Evolutionary conservation across 441 rosid genomes (phyloP), one percentile per base, ranked within the genome.

Genomic region (Erodium texanum): DNA sequence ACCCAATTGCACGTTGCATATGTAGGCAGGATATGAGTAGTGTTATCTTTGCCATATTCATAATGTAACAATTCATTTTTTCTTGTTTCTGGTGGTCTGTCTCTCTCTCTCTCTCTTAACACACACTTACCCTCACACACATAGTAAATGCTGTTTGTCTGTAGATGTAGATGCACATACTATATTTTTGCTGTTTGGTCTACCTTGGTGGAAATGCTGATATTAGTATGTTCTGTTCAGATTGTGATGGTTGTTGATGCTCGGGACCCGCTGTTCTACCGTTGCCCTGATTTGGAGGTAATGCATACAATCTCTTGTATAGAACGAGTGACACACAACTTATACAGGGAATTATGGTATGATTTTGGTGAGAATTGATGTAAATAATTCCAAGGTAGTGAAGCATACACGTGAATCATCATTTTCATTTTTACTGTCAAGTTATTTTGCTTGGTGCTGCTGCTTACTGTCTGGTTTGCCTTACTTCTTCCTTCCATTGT

Each of bases 171-270:
- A 10, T 50, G 67, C 22, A 20, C n/a, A 20, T 19, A 68, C n/a
- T 27, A 14, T 34, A 24, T 36, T 24, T 27, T 5, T 48, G 70
- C 2, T 65, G 24, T 65, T 7, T 29, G 61, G 19, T 59, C 62
- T 59, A 18, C 54, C 6, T 20, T 34, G n/a, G 19, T 16, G 10
- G 65, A 48, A 8, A 50, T 59, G 20, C 22, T 66, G 68, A 61
- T 69, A 10, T 22, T 7, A 29, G 54, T 71, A 5, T 73, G 50
- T 73, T 48, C 34, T 56, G 24, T 79, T 72, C 87, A 93, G 98
- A 81, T 93, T 50, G 98, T 90, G 68, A 93, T 93, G 97, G 97
- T 90, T 66, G 97, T 93, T 80, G 98, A 90, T 82, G 97, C 96
- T 41, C 82, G 97, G 74, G 86, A 93, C 73, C 97, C 97, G 8